Base-by-base conservation (phyloP, 1,284 basidiomycete species). In the Uromyces viciae-fabae region DNA sequence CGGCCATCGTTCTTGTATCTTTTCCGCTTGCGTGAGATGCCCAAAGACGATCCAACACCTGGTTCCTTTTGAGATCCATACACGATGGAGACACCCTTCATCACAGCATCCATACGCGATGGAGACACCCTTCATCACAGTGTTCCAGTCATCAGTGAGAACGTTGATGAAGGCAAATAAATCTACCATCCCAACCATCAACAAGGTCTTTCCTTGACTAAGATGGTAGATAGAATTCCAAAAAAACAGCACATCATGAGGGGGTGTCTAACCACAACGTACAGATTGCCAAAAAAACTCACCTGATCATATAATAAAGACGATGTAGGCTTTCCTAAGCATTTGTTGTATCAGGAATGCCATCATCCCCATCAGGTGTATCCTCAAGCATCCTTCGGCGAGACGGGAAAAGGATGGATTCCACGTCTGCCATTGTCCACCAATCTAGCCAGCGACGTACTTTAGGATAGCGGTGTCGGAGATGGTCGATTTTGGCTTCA, bases 381-480 rank as follows among this genome's bases (percentile, higher is more conserved):
- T 62, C 58, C 4, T 62, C 58, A 25, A 62, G 25, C 58, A 62
- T 62, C 7, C 5, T 25, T 14, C 58, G 17, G 9, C 25, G 28
- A 9, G 54, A 56, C 5, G 54, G 54, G 22, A 56, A 56, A n/a
- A 56, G 54, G 5, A 56, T 56, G 7, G 54, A 56, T 22, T 56
- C 54, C 54, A 56, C 54, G 22, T 56, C 54, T 56, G 54, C 54
- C 54, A 56, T 56, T 19, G 54, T 56, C 54, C 54, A 56, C 54
- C 54, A 56, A 28, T 56, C 54, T 5, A 56, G 7, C 54, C 54
- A 56, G 8, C 54, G 54, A n/a, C 28, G 22, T 19, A 22, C 54
- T 22, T 56, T 56, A 56, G 54, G 54, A 28, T 9, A 56, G 8
- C 22, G 7, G 7, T 28, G 54, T 8, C 22, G 8, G 54, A 56